phyloP scores from a whole-genome alignment of 1,284 basidiomycete genomes.

The Moniliophthora roreri region DNA sequence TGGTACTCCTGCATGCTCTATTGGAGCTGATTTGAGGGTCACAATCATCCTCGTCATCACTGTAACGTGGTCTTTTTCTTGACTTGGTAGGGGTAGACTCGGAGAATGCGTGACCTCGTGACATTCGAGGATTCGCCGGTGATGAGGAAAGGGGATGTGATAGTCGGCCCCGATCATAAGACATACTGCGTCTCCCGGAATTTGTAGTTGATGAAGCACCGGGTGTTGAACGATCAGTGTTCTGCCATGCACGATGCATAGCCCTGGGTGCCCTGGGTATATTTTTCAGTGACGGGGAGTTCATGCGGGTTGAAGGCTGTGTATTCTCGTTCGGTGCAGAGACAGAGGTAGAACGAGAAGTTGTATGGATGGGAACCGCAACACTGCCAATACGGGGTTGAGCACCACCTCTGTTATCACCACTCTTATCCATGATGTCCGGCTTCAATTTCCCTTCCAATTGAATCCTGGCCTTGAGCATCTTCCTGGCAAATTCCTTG shows the following conservation, averaged over 20 bases:
- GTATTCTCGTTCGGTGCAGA: neutral
- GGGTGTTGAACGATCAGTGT: neutral
- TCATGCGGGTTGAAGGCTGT: neutral
- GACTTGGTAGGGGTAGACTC: no score
- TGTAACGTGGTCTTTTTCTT: no score
- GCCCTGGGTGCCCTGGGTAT: neutral
- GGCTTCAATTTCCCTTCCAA: constrained; percentile 5
- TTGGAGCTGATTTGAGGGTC: no score
- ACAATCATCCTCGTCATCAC: no score
- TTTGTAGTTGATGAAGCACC: no score
- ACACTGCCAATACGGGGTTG: neutral
- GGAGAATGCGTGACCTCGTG: no score
- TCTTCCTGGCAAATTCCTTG: constrained; percentile 18
- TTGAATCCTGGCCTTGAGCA: constrained; percentile 17
- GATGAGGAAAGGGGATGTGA: no score
- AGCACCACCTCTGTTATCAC: constrained; percentile 2
- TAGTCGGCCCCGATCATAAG: no score
- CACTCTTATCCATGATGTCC: neutral
- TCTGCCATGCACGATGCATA: neutral
- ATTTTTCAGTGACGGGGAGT: no score
- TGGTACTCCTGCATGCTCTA: no score
- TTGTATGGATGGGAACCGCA: neutral
- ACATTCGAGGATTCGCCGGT: no score
- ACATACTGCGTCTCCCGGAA: no score
- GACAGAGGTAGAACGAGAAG: neutral